Evolutionary conservation across 164 flowering plant species (phyloP).

Genomic region (Liriodendron chinense): DNA sequence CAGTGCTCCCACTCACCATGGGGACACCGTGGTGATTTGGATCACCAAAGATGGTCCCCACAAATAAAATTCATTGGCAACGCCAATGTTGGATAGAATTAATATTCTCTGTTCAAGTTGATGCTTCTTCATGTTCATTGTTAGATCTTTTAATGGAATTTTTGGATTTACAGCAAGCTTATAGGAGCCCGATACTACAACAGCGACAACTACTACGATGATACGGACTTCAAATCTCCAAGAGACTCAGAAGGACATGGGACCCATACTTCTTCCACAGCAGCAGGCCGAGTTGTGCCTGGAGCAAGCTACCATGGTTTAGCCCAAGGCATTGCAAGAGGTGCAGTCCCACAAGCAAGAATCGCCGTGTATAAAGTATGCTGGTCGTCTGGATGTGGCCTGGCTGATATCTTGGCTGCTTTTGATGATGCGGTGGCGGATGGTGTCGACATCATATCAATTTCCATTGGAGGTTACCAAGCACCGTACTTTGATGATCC

Average conservation of each 20-base stretch:
- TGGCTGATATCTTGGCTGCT: constrained; percentile 23
- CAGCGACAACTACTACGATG: background rate
- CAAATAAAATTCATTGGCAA: too few relatives aligned
- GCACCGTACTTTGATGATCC: constrained; percentile 29
- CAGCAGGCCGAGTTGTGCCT: constrained; percentile 13
- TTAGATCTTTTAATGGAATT: background rate
- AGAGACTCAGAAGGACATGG: constrained; percentile 25
- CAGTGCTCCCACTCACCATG: too few relatives aligned
- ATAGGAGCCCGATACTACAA: constrained; percentile 34
- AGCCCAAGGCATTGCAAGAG: constrained; percentile 22
- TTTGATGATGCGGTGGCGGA: constrained; percentile 29
- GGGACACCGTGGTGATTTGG: too few relatives aligned
- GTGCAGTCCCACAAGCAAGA: constrained; percentile 18
- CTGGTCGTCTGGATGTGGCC: constrained; percentile 10
- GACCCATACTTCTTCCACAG: constrained; percentile 27
- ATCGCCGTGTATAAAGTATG: constrained; percentile 28
- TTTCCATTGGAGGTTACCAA: constrained; percentile 28
- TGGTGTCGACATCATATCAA: constrained; percentile 24
- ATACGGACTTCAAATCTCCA: constrained; percentile 16
- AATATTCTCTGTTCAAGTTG: background rate
- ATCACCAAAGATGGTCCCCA: too few relatives aligned
- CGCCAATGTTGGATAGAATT: background rate
- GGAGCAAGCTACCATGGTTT: constrained; percentile 18
- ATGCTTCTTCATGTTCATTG: background rate
- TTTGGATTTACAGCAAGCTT: constrained; percentile 26